Evolutionary conservation across 1,139 yeast genomes (phyloP).

Genomic region (Suhomyces wounanorum): DNA sequence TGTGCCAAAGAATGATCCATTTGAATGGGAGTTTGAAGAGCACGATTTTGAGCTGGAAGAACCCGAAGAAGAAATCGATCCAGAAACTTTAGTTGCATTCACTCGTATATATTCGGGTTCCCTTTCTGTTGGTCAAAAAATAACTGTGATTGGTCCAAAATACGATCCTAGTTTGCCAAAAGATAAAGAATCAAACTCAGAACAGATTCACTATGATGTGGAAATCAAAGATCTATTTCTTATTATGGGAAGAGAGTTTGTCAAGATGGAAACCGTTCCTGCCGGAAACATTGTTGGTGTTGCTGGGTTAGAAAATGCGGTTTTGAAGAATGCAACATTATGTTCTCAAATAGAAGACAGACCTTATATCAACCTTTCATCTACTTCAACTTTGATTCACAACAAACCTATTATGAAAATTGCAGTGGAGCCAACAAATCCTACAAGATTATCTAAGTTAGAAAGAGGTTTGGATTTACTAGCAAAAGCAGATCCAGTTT

Average conservation of each 20-base stretch:
- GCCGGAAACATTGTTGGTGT: conserved; percentile 96
- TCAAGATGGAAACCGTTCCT: conserved; percentile 76
- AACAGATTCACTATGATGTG: conserved; percentile 50
- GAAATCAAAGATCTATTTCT: conserved; percentile 70
- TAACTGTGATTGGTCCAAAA: conserved; percentile 82
- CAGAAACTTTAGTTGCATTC: conserved; percentile 79
- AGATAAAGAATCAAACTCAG: conserved; percentile 39
- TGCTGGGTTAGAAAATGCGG: conserved; percentile 81
- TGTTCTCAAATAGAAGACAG: conserved; percentile 45
- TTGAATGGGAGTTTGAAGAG: conserved; percentile 50
- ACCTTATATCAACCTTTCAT: conserved; percentile 76
- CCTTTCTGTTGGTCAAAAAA: conserved; percentile 68
- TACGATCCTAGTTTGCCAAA: conserved; percentile 71
- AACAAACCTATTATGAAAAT: conserved; percentile 87
- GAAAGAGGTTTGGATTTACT: conserved; percentile 78
- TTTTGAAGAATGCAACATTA: conserved; percentile 86
- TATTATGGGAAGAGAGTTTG: conserved; percentile 90
- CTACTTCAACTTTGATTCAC: conserved; percentile 54
- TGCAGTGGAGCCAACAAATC: conserved; percentile 91
- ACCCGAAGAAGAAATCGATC: conserved; percentile 47
- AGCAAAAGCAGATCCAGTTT: conserved; percentile 91
- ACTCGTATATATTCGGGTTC: conserved; percentile 89
- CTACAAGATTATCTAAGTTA: conserved; percentile 71
- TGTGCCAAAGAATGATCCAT: conserved; percentile 24
- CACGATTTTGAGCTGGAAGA: conserved; percentile 40